phyloP scores from a whole-genome alignment of 768 basidiomycete genomes.

The Russula sp. region DNA sequence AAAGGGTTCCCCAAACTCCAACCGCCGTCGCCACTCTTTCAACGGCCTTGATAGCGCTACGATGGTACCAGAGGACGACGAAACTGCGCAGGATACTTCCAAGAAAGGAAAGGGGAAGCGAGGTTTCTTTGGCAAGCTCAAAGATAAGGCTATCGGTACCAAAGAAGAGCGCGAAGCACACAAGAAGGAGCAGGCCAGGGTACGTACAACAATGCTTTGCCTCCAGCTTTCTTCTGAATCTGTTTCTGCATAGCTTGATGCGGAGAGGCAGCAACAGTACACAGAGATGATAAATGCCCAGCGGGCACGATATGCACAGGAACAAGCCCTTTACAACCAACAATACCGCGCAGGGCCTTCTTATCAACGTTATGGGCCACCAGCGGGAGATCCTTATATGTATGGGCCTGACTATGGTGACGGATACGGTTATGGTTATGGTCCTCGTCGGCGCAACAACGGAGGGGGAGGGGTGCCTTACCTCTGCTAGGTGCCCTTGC shows the following conservation, averaged over 20 bases:
- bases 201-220: constrained; percentile 16
- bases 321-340: constrained; percentile 12
- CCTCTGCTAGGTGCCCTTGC: constrained; percentile 40
- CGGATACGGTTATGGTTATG: constrained; percentile 29
- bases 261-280: constrained; percentile 13
- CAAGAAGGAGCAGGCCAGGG: constrained; percentile 37
- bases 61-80: constrained; percentile 26
- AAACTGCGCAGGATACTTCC: not conserved
- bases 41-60: constrained; percentile 28
- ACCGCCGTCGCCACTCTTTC: constrained; percentile 29
- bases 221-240: not conserved
- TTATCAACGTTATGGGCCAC: constrained; percentile 32
- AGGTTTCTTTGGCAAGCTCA: constrained; percentile 58
- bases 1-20: constrained; percentile 1
- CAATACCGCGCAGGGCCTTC: constrained; percentile 6
- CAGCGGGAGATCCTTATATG: constrained; percentile 30
- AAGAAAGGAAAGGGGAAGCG: constrained; percentile 39
- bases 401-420: constrained; percentile 21
- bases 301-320: constrained; percentile 9
- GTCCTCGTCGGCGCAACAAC: not conserved
- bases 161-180: constrained; percentile 59
- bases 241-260: constrained; percentile 18
- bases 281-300: constrained; percentile 8
- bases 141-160: constrained; percentile 61
- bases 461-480: constrained; percentile 32